Conservation (phyloP, 2,329 filamentous ascomycete genomes). For the Aspergillus flavus region DNA sequence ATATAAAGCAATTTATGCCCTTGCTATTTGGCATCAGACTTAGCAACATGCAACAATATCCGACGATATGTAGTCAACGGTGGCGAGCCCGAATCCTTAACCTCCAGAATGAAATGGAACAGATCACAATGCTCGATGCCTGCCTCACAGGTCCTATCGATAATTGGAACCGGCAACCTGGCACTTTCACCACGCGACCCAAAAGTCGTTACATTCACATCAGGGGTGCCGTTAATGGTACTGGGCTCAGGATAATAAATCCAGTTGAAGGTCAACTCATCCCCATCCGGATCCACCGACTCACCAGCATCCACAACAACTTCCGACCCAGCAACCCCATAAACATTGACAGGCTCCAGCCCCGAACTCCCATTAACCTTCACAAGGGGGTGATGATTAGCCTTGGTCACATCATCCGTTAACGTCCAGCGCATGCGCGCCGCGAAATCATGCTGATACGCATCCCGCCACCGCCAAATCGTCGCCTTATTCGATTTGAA, state of each 20-base stretch:
- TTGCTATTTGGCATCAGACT: neutral
- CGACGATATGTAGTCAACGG: constrained; percentile 26
- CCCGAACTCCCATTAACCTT: constrained; percentile 19
- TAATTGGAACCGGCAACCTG: constrained; percentile 21
- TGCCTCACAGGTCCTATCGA: constrained; percentile 22
- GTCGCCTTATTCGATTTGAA: constrained; percentile 50
- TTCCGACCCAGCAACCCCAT: constrained; percentile 19
- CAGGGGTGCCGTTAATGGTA: constrained; percentile 21
- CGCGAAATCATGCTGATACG: constrained; percentile 56
- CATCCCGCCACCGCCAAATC: constrained; percentile 57
- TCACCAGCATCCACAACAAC: constrained; percentile 26
- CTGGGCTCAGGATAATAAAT: constrained; percentile 28
- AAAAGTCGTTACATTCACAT: constrained; percentile 17
- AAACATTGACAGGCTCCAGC: constrained; percentile 17
- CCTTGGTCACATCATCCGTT: constrained; percentile 17
- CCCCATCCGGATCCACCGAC: constrained; percentile 25
- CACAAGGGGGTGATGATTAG: constrained; percentile 27
- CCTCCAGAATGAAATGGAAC: constrained; percentile 26
- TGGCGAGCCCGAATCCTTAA: constrained; percentile 23
- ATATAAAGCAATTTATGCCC: neutral
- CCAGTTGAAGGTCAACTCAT: constrained; percentile 26
- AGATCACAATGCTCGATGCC: constrained; percentile 15
- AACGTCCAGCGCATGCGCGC: constrained; percentile 53
- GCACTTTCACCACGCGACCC: constrained; percentile 12
- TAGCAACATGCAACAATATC: constrained; percentile 26